These are phyloP conservation scores for Moelleriella libera DNA, from an alignment of 2,329 filamentous ascomycete species.

Conservation along the genomic window DNA sequence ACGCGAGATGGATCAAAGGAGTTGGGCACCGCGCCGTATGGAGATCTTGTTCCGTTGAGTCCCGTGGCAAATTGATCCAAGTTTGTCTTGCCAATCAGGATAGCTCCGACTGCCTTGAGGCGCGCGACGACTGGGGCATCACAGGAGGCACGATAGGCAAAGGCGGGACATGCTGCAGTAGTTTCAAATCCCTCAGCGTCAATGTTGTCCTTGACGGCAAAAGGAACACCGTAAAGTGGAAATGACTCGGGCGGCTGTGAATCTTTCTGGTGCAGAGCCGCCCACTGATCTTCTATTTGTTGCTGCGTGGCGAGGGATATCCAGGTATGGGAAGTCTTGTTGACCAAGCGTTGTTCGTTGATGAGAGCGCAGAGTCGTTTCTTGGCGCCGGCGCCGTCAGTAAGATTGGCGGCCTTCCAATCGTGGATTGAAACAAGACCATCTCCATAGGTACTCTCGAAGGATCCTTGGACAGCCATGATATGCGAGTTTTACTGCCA, in stretches of 20 bases:
- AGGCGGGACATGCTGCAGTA: constrained; percentile 36
- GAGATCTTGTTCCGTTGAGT: constrained; percentile 44
- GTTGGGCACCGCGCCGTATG: constrained; percentile 41
- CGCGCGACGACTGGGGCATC: constrained; percentile 33
- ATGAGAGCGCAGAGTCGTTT: too few species aligned
- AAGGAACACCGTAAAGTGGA: constrained; percentile 42
- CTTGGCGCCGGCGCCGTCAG: too few species aligned
- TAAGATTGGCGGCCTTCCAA: too few species aligned
- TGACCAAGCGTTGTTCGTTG: too few species aligned
- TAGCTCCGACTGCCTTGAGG: constrained; percentile 36
- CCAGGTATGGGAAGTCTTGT: too few species aligned
- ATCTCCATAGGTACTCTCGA: too few species aligned
- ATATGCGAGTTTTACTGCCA: too few species aligned
- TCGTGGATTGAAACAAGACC: too few species aligned
- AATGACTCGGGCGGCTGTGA: constrained; percentile 9
- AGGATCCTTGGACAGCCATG: too few species aligned
- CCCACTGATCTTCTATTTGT: too few species aligned
- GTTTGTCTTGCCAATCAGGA: constrained; percentile 44
- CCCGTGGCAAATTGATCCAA: constrained; percentile 51
- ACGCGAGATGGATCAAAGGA: constrained; percentile 25
- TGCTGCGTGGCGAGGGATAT: too few species aligned
- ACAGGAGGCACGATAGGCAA: constrained; percentile 25
- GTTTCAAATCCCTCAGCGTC: constrained; percentile 35
- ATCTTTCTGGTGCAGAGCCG: too few species aligned
- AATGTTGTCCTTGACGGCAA: constrained; percentile 43